phyloP scores from a whole-genome alignment of 2,329 filamentous ascomycete species.

The Colletotrichum sublineola region DNA sequence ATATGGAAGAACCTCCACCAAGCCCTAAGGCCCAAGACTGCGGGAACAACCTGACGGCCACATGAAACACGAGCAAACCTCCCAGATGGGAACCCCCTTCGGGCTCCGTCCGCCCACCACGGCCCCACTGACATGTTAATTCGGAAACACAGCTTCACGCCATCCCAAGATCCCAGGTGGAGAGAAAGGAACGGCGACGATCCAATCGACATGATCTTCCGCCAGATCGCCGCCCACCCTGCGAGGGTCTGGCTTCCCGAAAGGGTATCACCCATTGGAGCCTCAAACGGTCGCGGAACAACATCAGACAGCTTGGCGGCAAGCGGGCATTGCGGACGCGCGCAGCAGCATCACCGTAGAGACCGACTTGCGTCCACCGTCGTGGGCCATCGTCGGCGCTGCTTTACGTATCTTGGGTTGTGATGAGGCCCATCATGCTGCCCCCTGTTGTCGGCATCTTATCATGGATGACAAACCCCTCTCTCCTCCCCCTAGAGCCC shows the following conservation, averaged over 20 bases:
- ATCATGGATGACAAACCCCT: conserved; percentile 20
- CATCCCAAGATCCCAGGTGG: conserved; percentile 34
- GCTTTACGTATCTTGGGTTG: not conserved
- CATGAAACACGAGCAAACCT: conserved; percentile 35
- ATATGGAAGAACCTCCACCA: not conserved
- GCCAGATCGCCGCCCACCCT: conserved; percentile 34
- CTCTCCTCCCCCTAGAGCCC: not conserved
- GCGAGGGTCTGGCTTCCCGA: conserved; percentile 18
- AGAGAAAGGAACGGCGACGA: conserved; percentile 26
- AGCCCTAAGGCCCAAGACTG: not conserved
- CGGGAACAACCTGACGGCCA: conserved; percentile 25
- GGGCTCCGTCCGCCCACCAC: conserved; percentile 33
- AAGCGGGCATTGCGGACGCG: conserved; percentile 16
- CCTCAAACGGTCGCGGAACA: conserved; percentile 42
- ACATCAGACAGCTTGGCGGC: conserved; percentile 38
- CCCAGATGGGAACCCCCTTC: not conserved
- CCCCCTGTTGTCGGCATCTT: conserved; percentile 20
- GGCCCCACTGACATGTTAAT: conserved; percentile 30
- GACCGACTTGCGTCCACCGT: conserved; percentile 7
- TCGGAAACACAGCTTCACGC: conserved; percentile 39
- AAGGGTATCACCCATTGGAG: conserved; percentile 35
- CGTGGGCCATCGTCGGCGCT: conserved; percentile 16
- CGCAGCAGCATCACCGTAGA: conserved; percentile 4
- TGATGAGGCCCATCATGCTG: not conserved
- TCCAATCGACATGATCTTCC: conserved; percentile 41